These are phyloP conservation scores for Beauveria rudraprayagi DNA, from an alignment of 2,329 filamentous ascomycete genomes.

Conservation along the genomic window DNA sequence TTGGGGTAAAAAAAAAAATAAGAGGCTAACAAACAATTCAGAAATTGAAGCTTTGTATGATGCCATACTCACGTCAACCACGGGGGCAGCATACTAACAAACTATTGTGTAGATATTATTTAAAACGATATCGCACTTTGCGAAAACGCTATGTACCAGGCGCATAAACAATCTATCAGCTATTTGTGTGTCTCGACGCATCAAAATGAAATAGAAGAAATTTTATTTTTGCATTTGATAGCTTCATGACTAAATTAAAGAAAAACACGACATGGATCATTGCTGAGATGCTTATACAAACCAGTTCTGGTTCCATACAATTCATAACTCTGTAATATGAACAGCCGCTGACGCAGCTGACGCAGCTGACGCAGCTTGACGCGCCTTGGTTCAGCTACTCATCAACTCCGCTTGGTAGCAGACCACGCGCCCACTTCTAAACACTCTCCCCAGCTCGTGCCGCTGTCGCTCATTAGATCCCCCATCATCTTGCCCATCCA, in stretches of 20 bases:
- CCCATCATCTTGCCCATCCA: slow-evolving; percentile 86
- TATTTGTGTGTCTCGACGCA: background rate
- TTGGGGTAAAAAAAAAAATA: background rate
- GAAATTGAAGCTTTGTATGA: slow-evolving; percentile 89
- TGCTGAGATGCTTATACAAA: slow-evolving; percentile 1
- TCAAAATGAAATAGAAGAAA: background rate
- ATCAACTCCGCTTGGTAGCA: slow-evolving; percentile 58
- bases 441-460: slow-evolving; percentile 77
- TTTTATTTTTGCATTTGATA: background rate
- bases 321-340: background rate
- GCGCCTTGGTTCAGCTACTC: slow-evolving; percentile 8
- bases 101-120: slow-evolving; percentile 61
- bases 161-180: slow-evolving; percentile 16
- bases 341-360: background rate
- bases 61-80: background rate
- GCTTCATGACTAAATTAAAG: background rate
- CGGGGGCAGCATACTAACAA: background rate
- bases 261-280: background rate
- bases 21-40: slow-evolving; percentile 24
- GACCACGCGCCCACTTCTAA: slow-evolving; percentile 82
- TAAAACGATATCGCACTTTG: slow-evolving; percentile 82
- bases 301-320: background rate
- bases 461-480: slow-evolving; percentile 70
- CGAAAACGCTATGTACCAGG: slow-evolving; percentile 65
- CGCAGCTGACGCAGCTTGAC: background rate